Conservation (phyloP, 805 yeast genomes). For the Barnettozyma vustinii region DNA sequence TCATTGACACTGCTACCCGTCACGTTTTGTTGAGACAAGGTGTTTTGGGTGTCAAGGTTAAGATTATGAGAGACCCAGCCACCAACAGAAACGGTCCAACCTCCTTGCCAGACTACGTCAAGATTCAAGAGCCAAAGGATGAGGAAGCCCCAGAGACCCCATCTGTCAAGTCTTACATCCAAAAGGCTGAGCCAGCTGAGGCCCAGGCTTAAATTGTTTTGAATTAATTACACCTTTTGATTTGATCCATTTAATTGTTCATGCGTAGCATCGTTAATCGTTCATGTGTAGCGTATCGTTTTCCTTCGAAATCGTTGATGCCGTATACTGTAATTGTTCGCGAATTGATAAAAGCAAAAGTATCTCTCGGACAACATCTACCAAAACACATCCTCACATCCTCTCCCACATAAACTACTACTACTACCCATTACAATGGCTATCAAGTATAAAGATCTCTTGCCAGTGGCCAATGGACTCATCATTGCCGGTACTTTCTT, state of each 20-base stretch:
- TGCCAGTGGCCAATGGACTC: slow-evolving; percentile 42
- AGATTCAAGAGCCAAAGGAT: slow-evolving; percentile 91
- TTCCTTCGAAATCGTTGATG: background rate
- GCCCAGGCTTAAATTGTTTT: slow-evolving; percentile 9
- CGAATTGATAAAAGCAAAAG: background rate
- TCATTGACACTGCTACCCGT: slow-evolving; percentile 98
- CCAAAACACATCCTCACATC: background rate
- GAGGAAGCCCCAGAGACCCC: slow-evolving; percentile 79
- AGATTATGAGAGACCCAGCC: slow-evolving; percentile 99
- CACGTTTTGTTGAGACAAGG: slow-evolving; percentile 99
- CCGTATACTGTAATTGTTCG: background rate
- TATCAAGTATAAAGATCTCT: slow-evolving; percentile 35
- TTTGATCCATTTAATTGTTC: background rate
- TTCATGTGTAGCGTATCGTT: background rate
- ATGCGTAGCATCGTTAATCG: background rate
- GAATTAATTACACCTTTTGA: background rate
- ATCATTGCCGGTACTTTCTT: slow-evolving; percentile 48
- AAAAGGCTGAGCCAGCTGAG: slow-evolving; percentile 27
- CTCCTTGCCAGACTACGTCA: slow-evolving; percentile 92
- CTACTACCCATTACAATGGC: slow-evolving; percentile 16
- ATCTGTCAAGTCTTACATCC: slow-evolving; percentile 68
- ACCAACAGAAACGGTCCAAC: slow-evolving; percentile 78
- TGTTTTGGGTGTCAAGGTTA: slow-evolving; percentile 98
- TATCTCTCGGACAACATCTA: background rate
- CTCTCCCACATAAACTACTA: background rate